phyloP scores from a whole-genome alignment of 306 rosid genomes.

The Pyrus communis region DNA sequence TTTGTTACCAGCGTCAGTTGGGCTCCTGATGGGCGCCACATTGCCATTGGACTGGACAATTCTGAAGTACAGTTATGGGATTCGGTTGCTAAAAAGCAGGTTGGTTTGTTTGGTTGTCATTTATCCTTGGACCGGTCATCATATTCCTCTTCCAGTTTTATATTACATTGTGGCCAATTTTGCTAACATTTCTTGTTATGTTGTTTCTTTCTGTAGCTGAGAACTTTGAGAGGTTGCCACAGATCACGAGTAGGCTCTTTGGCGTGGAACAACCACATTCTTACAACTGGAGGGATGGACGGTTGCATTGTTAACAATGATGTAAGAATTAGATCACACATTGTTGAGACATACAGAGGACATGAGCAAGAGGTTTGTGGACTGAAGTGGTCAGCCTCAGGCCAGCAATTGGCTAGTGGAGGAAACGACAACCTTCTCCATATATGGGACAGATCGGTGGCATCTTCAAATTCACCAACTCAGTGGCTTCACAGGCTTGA shows the following conservation, averaged over 20 bases:
- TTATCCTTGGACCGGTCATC: neutral
- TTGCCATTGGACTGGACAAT: constrained; percentile 65
- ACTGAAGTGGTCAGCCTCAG: constrained; percentile 72
- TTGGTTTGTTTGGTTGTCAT: constrained; percentile 3
- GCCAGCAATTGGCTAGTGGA: constrained; percentile 71
- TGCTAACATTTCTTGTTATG: neutral
- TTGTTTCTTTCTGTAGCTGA: constrained; percentile 33
- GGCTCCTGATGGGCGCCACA: constrained; percentile 75
- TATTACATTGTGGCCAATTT: neutral
- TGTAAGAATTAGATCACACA: constrained; percentile 61
- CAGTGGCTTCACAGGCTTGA: constrained; percentile 74
- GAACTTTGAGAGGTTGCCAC: constrained; percentile 58
- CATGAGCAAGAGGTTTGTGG: constrained; percentile 74
- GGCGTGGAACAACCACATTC: constrained; percentile 70
- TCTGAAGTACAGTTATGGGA: constrained; percentile 80
- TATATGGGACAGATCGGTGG: constrained; percentile 61
- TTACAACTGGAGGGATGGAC: constrained; percentile 80
- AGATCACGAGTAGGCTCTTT: constrained; percentile 57
- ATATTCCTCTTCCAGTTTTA: neutral
- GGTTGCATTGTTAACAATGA: constrained; percentile 57
- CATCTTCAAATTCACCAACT: constrained; percentile 47
- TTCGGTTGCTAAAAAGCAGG: constrained; percentile 40
- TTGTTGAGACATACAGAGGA: constrained; percentile 62
- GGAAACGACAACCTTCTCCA: constrained; percentile 70
- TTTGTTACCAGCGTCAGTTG: constrained; percentile 65